Conservation (phyloP, 192 early-diverging fungal species). For the Allomyces macrogynus region DNA sequence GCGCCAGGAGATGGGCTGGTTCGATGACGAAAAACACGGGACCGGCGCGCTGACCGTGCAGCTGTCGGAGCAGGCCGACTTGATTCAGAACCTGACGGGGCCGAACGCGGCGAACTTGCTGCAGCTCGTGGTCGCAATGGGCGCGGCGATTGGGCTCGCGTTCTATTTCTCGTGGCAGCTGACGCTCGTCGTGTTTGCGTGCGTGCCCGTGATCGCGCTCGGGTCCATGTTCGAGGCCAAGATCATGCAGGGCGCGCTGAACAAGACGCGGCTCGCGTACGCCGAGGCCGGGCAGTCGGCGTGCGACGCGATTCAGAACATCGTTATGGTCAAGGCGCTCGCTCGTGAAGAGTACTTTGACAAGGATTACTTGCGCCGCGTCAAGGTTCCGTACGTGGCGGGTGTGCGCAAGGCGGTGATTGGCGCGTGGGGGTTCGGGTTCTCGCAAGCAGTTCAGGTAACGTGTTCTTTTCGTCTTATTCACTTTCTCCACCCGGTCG, state of each 20-base stretch:
- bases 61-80: slow-evolving; percentile 15
- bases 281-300: slow-evolving; percentile 44
- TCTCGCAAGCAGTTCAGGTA: slow-evolving; percentile 16
- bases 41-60: slow-evolving; percentile 19
- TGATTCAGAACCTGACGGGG: slow-evolving; percentile 21
- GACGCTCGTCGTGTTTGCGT: slow-evolving; percentile 37
- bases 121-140: slow-evolving; percentile 13
- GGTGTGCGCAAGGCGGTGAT: slow-evolving; percentile 16
- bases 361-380: neutral
- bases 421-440: slow-evolving; percentile 24
- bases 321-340: slow-evolving; percentile 66
- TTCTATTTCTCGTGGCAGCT: slow-evolving; percentile 37
- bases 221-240: slow-evolving; percentile 43
- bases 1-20: slow-evolving; percentile 29
- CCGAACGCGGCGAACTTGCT: slow-evolving; percentile 12
- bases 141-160: slow-evolving; percentile 17
- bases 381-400: slow-evolving; percentile 18
- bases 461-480: too few species aligned
- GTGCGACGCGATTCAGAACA: slow-evolving; percentile 61
- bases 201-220: slow-evolving; percentile 43
- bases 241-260: slow-evolving; percentile 17
- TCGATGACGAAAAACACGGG: slow-evolving; percentile 27
- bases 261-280: slow-evolving; percentile 39
- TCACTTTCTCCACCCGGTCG: too few species aligned
- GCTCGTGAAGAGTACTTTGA: slow-evolving; percentile 13